phyloP scores from a whole-genome alignment of 352 stramenopile genomes.

The Plasmopara viticola region DNA sequence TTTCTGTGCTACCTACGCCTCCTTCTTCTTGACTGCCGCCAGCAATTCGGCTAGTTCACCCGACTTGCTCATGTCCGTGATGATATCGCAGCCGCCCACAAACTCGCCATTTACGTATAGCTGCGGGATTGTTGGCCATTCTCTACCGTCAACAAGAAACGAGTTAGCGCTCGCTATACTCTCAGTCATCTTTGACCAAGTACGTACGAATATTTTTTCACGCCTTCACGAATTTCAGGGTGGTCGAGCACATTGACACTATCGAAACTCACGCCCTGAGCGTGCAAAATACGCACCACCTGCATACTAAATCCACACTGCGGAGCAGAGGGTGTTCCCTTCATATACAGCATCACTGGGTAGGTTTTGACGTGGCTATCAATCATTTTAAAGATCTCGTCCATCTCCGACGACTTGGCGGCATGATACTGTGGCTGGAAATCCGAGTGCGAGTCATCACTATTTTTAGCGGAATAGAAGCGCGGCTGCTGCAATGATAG shows the following conservation, averaged over 20 bases:
- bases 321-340: slow-evolving; percentile 94
- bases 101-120: slow-evolving; percentile 99
- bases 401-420: slow-evolving; percentile 77
- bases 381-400: slow-evolving; percentile 88
- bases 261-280: slow-evolving; percentile 92
- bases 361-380: slow-evolving; percentile 87
- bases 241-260: slow-evolving; percentile 99
- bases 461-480: slow-evolving; percentile 39
- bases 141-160: slow-evolving; percentile 30
- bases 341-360: slow-evolving; percentile 99
- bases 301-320: slow-evolving; percentile 97
- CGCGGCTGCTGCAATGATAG: slow-evolving; percentile 4
- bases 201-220: slow-evolving; percentile 97
- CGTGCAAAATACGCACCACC: slow-evolving; percentile 93
- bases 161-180: slow-evolving; percentile 5
- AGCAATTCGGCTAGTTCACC: slow-evolving; percentile 89
- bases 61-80: slow-evolving; percentile 92
- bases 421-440: slow-evolving; percentile 86
- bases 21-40: slow-evolving; percentile 71
- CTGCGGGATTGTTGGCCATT: slow-evolving; percentile 97
- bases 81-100: slow-evolving; percentile 98
- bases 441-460: slow-evolving; percentile 79
- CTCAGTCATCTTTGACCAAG: background rate
- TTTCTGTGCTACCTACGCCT: background rate
- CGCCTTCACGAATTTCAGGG: slow-evolving; percentile 95